Evolutionary conservation across 2,329 filamentous ascomycete genomes (phyloP).

Genomic region (Penicillium sp.): DNA sequence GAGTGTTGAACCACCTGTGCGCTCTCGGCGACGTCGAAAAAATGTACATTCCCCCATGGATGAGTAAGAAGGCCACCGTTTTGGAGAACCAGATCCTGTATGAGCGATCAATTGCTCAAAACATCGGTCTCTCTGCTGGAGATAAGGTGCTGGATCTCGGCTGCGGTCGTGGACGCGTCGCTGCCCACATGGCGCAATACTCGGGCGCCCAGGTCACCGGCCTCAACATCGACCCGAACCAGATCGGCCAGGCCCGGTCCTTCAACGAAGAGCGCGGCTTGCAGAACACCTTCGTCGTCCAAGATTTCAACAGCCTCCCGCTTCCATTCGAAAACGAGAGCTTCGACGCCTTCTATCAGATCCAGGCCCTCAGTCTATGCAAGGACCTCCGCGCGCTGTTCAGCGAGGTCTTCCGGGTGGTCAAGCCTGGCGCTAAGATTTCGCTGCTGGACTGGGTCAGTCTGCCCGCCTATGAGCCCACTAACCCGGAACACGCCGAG

Average conservation of each 20-base stretch:
- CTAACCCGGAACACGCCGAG: conserved; percentile 45
- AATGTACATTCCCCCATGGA: conserved; percentile 54
- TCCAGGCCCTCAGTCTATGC: conserved; percentile 53
- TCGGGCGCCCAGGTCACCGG: conserved; percentile 48
- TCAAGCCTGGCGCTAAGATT: conserved; percentile 50
- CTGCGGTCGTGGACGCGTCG: conserved; percentile 51
- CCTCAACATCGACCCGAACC: conserved; percentile 53
- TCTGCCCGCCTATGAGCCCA: conserved; percentile 47
- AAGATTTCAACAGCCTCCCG: conserved; percentile 51
- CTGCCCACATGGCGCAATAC: conserved; percentile 50
- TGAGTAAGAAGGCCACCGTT: conserved; percentile 49
- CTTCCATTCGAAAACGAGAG: conserved; percentile 47
- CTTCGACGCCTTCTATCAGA: conserved; percentile 55
- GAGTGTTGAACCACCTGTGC: conserved; percentile 52
- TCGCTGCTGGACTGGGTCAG: conserved; percentile 53
- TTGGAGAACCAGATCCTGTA: conserved; percentile 52
- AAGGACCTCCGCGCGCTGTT: conserved; percentile 47
- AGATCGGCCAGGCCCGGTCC: conserved; percentile 44
- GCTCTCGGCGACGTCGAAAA: conserved; percentile 54
- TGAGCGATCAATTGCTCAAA: conserved; percentile 48
- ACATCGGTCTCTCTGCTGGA: conserved; percentile 45
- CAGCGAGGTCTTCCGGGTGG: conserved; percentile 46
- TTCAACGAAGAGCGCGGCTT: conserved; percentile 46
- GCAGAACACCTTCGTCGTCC: conserved; percentile 46
- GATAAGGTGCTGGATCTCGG: conserved; percentile 50